These are phyloP conservation scores for Barnettozyma vustinii DNA, from an alignment of 805 yeast genomes.

Conservation along the genomic window DNA sequence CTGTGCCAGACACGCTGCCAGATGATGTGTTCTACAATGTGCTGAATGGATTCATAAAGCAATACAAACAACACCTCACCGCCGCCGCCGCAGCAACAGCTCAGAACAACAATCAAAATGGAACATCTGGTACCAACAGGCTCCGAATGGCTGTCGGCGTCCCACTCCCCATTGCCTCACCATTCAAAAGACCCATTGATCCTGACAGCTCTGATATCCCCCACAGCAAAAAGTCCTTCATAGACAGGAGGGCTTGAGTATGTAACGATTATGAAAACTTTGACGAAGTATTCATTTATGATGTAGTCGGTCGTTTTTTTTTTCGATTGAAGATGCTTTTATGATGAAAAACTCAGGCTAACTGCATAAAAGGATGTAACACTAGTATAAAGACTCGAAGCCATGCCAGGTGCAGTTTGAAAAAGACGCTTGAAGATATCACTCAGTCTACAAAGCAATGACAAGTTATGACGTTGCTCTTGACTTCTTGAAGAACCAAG, in stretches of 20 bases:
- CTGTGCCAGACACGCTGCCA: conserved; percentile 28
- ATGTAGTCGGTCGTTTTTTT: background rate
- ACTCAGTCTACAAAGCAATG: background rate
- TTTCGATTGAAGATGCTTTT: background rate
- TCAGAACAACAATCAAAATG: background rate
- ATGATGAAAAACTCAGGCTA: background rate
- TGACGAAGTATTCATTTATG: background rate
- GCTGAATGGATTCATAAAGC: background rate
- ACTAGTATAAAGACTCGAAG: background rate
- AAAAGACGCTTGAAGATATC: background rate
- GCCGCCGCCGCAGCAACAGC: background rate
- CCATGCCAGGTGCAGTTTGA: background rate
- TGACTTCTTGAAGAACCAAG: conserved; percentile 3
- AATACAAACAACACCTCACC: background rate
- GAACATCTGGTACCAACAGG: background rate
- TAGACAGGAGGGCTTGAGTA: background rate
- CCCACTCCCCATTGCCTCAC: conserved; percentile 6
- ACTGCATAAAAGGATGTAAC: background rate
- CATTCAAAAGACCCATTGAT: conserved; percentile 14
- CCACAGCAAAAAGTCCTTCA: conserved; percentile 4
- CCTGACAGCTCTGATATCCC: conserved; percentile 8
- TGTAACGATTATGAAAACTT: conserved; percentile 3
- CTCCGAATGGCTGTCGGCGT: background rate
- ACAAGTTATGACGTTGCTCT: conserved; percentile 7
- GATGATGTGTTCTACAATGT: conserved; percentile 7